Conservation (phyloP, 2,329 filamentous ascomycete genomes). For the Microdochium paspali region DNA sequence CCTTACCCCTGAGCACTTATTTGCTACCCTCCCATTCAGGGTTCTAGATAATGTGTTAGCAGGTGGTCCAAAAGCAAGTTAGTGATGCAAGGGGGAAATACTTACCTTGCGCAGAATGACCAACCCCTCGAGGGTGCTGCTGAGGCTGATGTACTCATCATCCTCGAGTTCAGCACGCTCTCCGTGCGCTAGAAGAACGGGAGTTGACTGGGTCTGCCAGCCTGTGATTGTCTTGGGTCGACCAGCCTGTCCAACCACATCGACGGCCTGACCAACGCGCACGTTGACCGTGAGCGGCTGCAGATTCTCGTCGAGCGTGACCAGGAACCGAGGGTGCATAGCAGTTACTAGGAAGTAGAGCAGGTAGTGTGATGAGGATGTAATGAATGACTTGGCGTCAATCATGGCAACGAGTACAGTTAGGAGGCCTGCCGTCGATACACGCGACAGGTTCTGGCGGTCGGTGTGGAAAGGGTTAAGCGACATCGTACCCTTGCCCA, state of each 20-base stretch:
- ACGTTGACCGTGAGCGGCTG: slow-evolving; percentile 94
- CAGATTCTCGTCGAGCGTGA: slow-evolving; percentile 90
- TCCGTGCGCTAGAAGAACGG: slow-evolving; percentile 85
- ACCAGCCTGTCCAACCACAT: slow-evolving; percentile 94
- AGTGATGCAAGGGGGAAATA: neutral
- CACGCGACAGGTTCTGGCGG: slow-evolving; percentile 86
- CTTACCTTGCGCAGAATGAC: slow-evolving; percentile 95
- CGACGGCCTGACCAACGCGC: slow-evolving; percentile 92
- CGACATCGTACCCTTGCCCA: slow-evolving; percentile 96
- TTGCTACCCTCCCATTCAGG: slow-evolving; percentile 45
- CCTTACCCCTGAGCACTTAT: slow-evolving; percentile 15
- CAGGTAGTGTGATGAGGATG: slow-evolving; percentile 69
- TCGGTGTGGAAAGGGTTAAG: slow-evolving; percentile 99
- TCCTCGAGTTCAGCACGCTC: slow-evolving; percentile 96
- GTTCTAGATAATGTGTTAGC: slow-evolving; percentile 29
- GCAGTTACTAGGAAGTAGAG: slow-evolving; percentile 95
- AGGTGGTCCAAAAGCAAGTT: neutral
- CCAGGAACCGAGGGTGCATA: slow-evolving; percentile 93
- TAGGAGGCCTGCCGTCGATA: slow-evolving; percentile 80
- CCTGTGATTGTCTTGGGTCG: slow-evolving; percentile 98
- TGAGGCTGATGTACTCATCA: slow-evolving; percentile 91
- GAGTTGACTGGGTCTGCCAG: slow-evolving; percentile 99
- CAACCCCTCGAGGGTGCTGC: slow-evolving; percentile 83
- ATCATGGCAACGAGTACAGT: slow-evolving; percentile 90
- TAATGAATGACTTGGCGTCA: slow-evolving; percentile 80